Conservation (phyloP, 257 asterid species). For the Rubia yunnanensis region DNA sequence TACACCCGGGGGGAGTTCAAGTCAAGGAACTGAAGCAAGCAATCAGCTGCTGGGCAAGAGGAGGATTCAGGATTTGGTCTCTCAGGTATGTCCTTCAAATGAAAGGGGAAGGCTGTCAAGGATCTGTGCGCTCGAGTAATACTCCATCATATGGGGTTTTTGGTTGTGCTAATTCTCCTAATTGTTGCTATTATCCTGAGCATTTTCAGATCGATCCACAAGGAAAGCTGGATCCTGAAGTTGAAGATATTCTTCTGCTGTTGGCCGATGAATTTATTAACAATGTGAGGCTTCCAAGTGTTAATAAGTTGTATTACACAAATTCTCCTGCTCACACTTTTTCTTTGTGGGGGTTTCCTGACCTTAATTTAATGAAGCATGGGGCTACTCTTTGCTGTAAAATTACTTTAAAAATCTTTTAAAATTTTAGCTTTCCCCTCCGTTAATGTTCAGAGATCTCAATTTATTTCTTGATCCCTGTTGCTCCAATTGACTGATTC, state of each 20-base stretch:
- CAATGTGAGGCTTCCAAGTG: conserved; percentile 45
- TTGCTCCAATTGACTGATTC: background rate
- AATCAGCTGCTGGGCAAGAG: conserved; percentile 89
- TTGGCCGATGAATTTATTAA: conserved; percentile 81
- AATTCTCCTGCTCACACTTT: conserved; percentile 7
- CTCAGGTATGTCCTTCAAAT: conserved; percentile 49
- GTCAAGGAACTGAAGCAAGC: conserved; percentile 90
- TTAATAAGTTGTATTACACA: conserved; percentile 4
- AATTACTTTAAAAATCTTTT: background rate
- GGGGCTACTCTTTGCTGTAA: background rate
- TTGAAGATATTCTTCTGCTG: conserved; percentile 77
- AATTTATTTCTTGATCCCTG: too few relatives aligned
- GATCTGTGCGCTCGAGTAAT: background rate
- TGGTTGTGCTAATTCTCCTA: background rate
- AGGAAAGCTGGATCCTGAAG: conserved; percentile 71
- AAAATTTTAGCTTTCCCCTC: background rate
- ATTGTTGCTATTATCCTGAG: background rate
- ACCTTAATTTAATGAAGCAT: background rate
- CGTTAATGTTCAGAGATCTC: background rate
- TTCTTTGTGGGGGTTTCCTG: background rate
- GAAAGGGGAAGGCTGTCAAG: background rate
- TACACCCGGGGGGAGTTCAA: conserved; percentile 89
- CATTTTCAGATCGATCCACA: conserved; percentile 55
- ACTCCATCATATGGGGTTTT: background rate
- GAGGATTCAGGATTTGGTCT: conserved; percentile 74